Evolutionary conservation across 208 protist genomes (phyloP), one percentile per base, ranked within the genome.

Genomic region (Crithidia bombi): DNA sequence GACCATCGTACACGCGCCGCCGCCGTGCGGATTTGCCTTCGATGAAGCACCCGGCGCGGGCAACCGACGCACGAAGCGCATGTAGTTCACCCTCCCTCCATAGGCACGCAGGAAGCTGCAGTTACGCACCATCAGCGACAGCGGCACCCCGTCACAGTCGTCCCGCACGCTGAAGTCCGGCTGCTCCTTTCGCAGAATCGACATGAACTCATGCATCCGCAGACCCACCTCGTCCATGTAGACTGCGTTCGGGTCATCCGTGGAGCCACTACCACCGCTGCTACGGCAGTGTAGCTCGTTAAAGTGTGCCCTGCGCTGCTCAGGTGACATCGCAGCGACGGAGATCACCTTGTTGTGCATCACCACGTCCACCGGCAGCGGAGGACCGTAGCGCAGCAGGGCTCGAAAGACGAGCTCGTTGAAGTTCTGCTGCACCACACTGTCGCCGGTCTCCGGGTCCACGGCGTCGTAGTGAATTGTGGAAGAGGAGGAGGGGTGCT

Each of bases 121-220:
- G 75, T 96, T 96, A 23, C 83, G 83, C 17, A 96, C 75, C 30
- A 96, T 78, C 46, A 96, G 62, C 6, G 88, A 85, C 25, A 96
- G 85, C 5, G 91, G 91, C 4, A 94, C 79, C 12, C 84, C 75
- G 62, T 88, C 88, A 58, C 83, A 88, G 77, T 91, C 77, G 1
- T 75, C 69, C 25, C 66, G 58, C 57, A 93, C 65, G 65, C 79
- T 89, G 63, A 93, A 96, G 33, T 55, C 39, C 19, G 91, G 81
- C 36, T 90, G 35, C 11, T 83, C 51, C 21, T 72, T 65, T 17
- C 79, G 78, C 38, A 96, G 69, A 14, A 92, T 82, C 3, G 36
- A 9, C 62, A 88, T 81, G 30, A 96, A 65, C 47, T 96, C 88
- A 32, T 85, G 75, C 19, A 79, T 46, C 26, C 65, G 68, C 7